Evolutionary conservation across 2,329 filamentous ascomycete genomes (phyloP).

Genomic region (Lasiodiplodia hormozganensis): DNA sequence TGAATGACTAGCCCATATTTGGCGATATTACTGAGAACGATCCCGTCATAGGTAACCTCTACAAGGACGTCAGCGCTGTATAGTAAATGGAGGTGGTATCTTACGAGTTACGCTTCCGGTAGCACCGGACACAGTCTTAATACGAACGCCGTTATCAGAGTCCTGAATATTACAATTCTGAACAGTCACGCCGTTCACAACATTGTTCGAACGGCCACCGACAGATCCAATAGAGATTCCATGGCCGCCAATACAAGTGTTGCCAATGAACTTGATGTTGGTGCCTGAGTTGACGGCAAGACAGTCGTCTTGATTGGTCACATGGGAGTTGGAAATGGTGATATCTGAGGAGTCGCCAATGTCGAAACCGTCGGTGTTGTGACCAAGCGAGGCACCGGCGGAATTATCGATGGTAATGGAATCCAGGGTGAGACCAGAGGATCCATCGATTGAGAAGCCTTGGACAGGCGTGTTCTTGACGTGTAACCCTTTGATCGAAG

Average conservation of each 20-base stretch:
- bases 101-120: slow-evolving; percentile 50
- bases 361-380: slow-evolving; percentile 67
- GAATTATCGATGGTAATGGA: slow-evolving; percentile 65
- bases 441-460: slow-evolving; percentile 56
- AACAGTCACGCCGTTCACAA: slow-evolving; percentile 60
- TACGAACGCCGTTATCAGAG: slow-evolving; percentile 64
- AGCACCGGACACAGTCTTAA: slow-evolving; percentile 62
- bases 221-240: slow-evolving; percentile 67
- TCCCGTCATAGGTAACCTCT: slow-evolving; percentile 48
- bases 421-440: slow-evolving; percentile 53
- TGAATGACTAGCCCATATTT: slow-evolving; percentile 53
- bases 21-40: slow-evolving; percentile 46
- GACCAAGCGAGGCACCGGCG: slow-evolving; percentile 55
- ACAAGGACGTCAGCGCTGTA: neutral
- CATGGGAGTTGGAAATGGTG: slow-evolving; percentile 58
- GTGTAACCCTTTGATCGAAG: slow-evolving; percentile 55
- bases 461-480: slow-evolving; percentile 61
- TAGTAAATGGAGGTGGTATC: too few species aligned
- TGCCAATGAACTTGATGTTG: slow-evolving; percentile 46
- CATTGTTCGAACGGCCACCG: slow-evolving; percentile 63
- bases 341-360: slow-evolving; percentile 58
- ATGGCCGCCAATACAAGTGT: slow-evolving; percentile 61
- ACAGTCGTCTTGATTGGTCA: slow-evolving; percentile 68
- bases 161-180: slow-evolving; percentile 56
- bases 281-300: slow-evolving; percentile 65